Evolutionary conservation across 768 basidiomycete genomes (phyloP).

Genomic region (Cubamyces sp.): DNA sequence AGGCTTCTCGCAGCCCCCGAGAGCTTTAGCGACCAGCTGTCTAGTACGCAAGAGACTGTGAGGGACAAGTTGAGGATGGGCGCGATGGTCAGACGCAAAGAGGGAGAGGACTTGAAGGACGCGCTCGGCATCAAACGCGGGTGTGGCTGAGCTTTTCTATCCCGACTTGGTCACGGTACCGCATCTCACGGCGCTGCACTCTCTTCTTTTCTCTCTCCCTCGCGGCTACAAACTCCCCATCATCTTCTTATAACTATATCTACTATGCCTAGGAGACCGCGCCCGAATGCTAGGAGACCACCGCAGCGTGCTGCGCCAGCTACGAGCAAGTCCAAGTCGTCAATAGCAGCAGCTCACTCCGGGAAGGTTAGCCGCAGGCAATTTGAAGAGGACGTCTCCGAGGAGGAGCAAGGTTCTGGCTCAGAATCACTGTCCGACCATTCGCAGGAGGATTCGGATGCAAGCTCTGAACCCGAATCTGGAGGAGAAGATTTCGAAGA

Average conservation of each 20-base stretch:
- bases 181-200: not conserved
- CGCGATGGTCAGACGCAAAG: no score
- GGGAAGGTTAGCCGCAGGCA: conserved; percentile 3
- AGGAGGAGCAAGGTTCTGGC: conserved; percentile 6
- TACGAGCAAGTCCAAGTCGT: not conserved
- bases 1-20: not conserved
- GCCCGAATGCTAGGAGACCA: conserved; percentile 37
- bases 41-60: no score
- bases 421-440: not conserved
- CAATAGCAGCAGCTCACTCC: not conserved
- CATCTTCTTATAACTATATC: not conserved
- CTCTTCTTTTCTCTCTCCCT: not conserved
- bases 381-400: conserved; percentile 13
- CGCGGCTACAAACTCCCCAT: not conserved
- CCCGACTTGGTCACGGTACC: conserved; percentile 14
- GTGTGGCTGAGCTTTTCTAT: conserved; percentile 6
- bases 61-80: no score
- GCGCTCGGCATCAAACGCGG: not conserved
- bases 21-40: no score
- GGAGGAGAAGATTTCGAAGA: conserved; percentile 15
- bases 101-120: not conserved
- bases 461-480: conserved; percentile 33
- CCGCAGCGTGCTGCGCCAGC: not conserved
- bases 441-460: conserved; percentile 26
- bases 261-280: conserved; percentile 44